Evolutionary conservation across 1,139 yeast species (phyloP).

Genomic region (Taiozyma sp.): DNA sequence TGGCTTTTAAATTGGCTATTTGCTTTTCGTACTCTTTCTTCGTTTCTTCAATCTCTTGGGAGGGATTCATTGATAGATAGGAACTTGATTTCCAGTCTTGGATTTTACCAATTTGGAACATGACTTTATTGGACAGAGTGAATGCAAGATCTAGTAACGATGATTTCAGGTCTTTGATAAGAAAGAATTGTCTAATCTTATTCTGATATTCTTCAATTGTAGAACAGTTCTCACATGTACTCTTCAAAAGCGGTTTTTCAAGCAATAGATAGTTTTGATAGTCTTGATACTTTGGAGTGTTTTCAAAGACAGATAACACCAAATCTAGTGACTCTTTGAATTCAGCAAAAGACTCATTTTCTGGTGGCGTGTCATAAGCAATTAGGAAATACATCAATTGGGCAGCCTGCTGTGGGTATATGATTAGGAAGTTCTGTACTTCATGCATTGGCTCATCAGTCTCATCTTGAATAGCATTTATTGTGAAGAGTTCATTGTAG

Average conservation of each 20-base stretch:
- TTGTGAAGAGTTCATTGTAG: constrained; percentile 1
- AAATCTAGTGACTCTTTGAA: not conserved
- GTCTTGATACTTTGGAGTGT: constrained; percentile 1
- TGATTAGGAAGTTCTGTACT: not conserved
- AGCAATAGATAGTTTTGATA: constrained; percentile 1
- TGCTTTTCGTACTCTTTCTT: not conserved
- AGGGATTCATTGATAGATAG: constrained; percentile 4
- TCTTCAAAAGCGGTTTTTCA: not conserved
- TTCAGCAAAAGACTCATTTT: not conserved
- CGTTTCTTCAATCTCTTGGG: not conserved
- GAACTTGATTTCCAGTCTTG: constrained; percentile 1
- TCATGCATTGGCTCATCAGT: not conserved
- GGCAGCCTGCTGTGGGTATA: constrained; percentile 9
- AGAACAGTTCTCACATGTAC: not conserved
- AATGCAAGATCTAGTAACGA: constrained; percentile 3
- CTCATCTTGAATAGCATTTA: not conserved
- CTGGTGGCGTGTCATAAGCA: constrained; percentile 3
- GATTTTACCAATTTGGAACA: not conserved
- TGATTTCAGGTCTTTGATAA: constrained; percentile 1
- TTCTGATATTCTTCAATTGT: constrained; percentile 1
- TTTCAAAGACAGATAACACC: not conserved
- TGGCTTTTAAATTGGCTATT: not conserved
- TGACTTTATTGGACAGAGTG: constrained; percentile 2
- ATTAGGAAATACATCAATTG: constrained; percentile 1
- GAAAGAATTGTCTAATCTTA: not conserved